Evolutionary conservation across 192 early-diverging fungal genomes (phyloP).

Genomic region (Pilobolus umbonatus): DNA sequence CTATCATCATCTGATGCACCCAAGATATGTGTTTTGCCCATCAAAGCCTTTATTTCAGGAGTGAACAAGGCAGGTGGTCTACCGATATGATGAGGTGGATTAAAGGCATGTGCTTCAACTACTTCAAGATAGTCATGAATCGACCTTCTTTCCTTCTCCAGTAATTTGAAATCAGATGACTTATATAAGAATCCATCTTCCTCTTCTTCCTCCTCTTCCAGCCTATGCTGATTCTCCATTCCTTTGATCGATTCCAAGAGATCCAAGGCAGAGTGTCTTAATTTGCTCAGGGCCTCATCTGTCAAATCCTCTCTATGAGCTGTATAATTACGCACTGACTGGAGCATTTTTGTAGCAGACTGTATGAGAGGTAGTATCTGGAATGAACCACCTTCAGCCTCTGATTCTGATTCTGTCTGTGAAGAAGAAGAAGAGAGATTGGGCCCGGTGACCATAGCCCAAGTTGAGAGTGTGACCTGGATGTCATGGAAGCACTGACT

Average conservation of each 20-base stretch:
- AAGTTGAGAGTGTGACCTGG: slow-evolving; percentile 41
- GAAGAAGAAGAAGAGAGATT: slow-evolving; percentile 3
- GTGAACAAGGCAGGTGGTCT: slow-evolving; percentile 24
- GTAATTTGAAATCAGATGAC: slow-evolving; percentile 34
- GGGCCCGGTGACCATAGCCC: slow-evolving; percentile 49
- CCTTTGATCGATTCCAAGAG: slow-evolving; percentile 47
- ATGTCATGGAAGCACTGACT: slow-evolving; percentile 44
- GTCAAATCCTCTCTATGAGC: slow-evolving; percentile 43
- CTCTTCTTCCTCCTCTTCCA: slow-evolving; percentile 30
- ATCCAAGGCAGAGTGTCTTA: slow-evolving; percentile 40
- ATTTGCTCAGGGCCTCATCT: slow-evolving; percentile 28
- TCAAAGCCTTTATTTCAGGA: slow-evolving; percentile 27
- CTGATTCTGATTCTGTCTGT: background rate
- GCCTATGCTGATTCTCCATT: slow-evolving; percentile 39
- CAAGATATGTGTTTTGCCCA: slow-evolving; percentile 25
- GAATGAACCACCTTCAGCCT: slow-evolving; percentile 20
- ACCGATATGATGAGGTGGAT: slow-evolving; percentile 37
- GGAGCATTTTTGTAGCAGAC: slow-evolving; percentile 46
- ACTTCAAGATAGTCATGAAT: slow-evolving; percentile 43
- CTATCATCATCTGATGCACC: slow-evolving; percentile 5
- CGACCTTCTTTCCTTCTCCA: slow-evolving; percentile 40
- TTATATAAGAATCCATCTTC: slow-evolving; percentile 48
- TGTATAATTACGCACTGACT: slow-evolving; percentile 49
- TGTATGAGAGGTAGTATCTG: slow-evolving; percentile 43
- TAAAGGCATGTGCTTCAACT: slow-evolving; percentile 43